Percentiles rank a stretch among this genome's conserved stretches.
phyloP scores from a whole-genome alignment of 305 asterid genomes.

The Fraxinus ornus region DNA sequence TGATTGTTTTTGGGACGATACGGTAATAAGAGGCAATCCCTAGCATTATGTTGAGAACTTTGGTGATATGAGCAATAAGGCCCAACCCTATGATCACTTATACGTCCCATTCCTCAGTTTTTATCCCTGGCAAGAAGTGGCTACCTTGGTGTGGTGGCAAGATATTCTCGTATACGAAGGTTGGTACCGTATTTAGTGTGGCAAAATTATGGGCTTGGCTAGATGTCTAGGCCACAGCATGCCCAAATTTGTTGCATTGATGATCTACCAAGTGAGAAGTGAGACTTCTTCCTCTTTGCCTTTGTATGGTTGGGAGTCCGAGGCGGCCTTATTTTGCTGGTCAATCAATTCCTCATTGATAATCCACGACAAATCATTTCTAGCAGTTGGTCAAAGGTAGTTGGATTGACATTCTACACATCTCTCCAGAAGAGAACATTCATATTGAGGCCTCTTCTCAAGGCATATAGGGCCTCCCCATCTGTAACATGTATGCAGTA shows the following conservation, averaged over 20 bases:
- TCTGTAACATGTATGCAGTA: too few relatives aligned
- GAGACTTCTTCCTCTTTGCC: not conserved
- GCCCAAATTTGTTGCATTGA: not conserved
- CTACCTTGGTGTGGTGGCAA: not conserved
- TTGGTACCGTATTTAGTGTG: not conserved
- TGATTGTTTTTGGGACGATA: not conserved
- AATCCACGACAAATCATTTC: too few relatives aligned
- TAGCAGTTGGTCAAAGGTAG: too few relatives aligned
- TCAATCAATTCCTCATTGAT: too few relatives aligned
- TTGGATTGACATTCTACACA: too few relatives aligned
- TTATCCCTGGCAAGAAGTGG: not conserved
- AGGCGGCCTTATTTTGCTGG: too few relatives aligned
- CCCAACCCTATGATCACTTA: not conserved
- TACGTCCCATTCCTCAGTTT: not conserved
- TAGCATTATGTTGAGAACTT: not conserved
- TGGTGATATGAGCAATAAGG: not conserved
- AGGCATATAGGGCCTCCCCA: too few relatives aligned
- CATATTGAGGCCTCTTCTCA: too few relatives aligned
- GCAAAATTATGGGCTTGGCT: not conserved
- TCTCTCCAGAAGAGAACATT: too few relatives aligned
- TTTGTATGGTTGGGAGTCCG: too few relatives aligned
- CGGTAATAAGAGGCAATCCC: not conserved
- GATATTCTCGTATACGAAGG: not conserved
- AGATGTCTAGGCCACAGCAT: not conserved
- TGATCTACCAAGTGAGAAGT: not conserved